Evolutionary conservation across 352 stramenopile species (phyloP).

Genomic region (Pythium sukuiense): DNA sequence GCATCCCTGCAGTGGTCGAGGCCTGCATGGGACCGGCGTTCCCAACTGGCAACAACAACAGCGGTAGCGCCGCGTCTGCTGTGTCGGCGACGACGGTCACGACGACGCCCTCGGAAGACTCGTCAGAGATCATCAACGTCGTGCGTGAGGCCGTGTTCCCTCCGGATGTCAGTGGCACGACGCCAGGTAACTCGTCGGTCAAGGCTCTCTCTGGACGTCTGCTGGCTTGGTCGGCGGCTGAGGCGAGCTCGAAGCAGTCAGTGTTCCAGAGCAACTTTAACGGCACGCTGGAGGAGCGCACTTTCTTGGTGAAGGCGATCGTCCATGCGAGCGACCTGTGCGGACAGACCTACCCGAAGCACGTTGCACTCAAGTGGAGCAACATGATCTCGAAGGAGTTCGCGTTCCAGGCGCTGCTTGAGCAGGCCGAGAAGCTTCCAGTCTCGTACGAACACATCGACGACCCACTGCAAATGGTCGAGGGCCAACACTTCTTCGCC

Average conservation of each 20-base stretch:
- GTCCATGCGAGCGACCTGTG: constrained; percentile 88
- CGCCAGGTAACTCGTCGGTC: constrained; percentile 28
- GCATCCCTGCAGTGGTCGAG: constrained; percentile 18
- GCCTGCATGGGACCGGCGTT: neutral
- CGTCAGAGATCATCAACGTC: constrained; percentile 39
- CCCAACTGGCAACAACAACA: constrained; percentile 6
- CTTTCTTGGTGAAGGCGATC: constrained; percentile 84
- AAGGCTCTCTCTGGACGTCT: constrained; percentile 18
- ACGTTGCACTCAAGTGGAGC: constrained; percentile 89
- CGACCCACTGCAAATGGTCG: constrained; percentile 83
- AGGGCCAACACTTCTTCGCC: constrained; percentile 84
- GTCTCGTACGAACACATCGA: constrained; percentile 82
- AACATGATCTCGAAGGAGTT: constrained; percentile 92
- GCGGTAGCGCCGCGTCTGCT: neutral
- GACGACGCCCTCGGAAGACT: constrained; percentile 10
- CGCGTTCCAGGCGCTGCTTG: constrained; percentile 79
- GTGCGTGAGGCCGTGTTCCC: constrained; percentile 70
- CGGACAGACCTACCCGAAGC: constrained; percentile 84
- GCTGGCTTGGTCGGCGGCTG: constrained; percentile 18
- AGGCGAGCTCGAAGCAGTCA: constrained; percentile 16
- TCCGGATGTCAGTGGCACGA: constrained; percentile 38
- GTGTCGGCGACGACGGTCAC: neutral
- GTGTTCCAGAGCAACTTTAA: constrained; percentile 55
- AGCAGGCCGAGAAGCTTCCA: constrained; percentile 76
- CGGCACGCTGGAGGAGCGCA: constrained; percentile 68